phyloP scores from a whole-genome alignment of 345 rosid species.

The Chamaenerion angustifolium region DNA sequence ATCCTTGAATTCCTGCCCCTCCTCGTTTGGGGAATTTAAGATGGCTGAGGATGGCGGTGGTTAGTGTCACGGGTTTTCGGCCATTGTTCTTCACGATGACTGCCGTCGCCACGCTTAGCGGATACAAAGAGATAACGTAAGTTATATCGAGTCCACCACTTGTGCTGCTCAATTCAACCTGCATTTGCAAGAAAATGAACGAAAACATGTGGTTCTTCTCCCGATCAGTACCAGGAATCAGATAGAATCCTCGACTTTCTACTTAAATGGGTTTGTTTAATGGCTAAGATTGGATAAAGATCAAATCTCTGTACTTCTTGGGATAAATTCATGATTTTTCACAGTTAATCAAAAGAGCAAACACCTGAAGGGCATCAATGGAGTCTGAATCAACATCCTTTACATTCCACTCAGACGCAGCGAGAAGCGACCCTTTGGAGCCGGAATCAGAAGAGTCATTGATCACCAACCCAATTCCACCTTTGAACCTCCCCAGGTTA shows the following conservation, averaged over 20 bases:
- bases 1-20: slow-evolving; percentile 51
- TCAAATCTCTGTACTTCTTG: too few species aligned
- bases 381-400: slow-evolving; percentile 73
- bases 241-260: too few species aligned
- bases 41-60: slow-evolving; percentile 66
- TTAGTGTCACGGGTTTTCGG: slow-evolving; percentile 39
- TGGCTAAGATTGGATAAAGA: too few species aligned
- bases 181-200: slow-evolving; percentile 8
- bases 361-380: slow-evolving; percentile 85
- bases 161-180: slow-evolving; percentile 66
- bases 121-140: slow-evolving; percentile 58
- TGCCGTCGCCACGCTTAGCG: slow-evolving; percentile 65
- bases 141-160: slow-evolving; percentile 48
- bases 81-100: slow-evolving; percentile 63
- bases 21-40: slow-evolving; percentile 44
- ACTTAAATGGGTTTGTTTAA: too few species aligned
- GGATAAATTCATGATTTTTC: too few species aligned
- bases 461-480: slow-evolving; percentile 68
- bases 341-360: too few species aligned
- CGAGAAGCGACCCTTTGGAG: slow-evolving; percentile 33
- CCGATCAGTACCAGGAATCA: too few species aligned
- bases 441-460: slow-evolving; percentile 34
- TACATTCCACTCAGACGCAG: slow-evolving; percentile 51
- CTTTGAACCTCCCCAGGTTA: slow-evolving; percentile 23
- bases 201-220: background rate